These are phyloP conservation scores for Tetrahymena malaccensis DNA, from an alignment of 73 alveolate genomes.

Conservation along the genomic window DNA sequence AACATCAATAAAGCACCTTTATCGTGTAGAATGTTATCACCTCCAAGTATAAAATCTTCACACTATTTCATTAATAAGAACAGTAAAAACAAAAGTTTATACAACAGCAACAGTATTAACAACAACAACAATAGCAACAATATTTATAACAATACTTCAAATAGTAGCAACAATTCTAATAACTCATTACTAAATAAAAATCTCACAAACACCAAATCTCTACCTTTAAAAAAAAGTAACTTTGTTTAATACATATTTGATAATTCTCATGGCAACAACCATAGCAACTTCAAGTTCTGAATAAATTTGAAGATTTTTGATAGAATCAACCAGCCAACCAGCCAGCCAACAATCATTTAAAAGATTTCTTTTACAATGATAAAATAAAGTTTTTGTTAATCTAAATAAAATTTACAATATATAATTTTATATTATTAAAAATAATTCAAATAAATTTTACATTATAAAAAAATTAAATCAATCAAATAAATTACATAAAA, in stretches of 20 bases:
- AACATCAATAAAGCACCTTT: background rate
- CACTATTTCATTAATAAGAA: background rate
- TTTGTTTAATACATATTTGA: background rate
- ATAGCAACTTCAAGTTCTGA: background rate
- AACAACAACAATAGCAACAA: background rate
- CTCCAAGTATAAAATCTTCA: background rate
- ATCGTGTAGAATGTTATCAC: background rate
- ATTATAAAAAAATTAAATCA: too few relatives aligned
- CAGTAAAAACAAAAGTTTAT: background rate
- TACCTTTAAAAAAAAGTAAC: background rate
- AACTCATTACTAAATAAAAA: background rate
- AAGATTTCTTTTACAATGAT: background rate
- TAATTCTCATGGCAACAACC: background rate
- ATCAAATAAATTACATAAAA: too few relatives aligned
- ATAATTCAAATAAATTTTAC: too few relatives aligned
- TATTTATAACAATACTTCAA: background rate
- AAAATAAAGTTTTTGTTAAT: background rate
- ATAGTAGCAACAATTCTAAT: background rate
- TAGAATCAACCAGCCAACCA: background rate
- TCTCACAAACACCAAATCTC: background rate
- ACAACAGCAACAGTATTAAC: background rate
- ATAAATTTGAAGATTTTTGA: too few relatives aligned
- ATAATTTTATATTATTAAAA: background rate
- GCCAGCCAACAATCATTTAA: background rate
- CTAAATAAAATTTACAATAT: background rate